Evolutionary conservation across 2,329 filamentous ascomycete species (phyloP).

Genomic region (Xylariaceae sp.): DNA sequence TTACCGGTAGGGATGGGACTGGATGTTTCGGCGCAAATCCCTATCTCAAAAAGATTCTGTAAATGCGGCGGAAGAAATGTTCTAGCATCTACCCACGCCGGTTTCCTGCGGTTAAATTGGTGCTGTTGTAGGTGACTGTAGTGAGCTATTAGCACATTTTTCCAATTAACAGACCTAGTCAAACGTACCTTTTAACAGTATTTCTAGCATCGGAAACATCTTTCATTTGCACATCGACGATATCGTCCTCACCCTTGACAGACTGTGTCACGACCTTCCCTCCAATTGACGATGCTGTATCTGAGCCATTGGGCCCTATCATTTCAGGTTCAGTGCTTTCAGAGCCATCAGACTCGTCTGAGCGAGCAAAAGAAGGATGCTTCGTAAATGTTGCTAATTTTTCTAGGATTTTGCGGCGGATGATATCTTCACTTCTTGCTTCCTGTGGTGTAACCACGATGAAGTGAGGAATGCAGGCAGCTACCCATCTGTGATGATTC

Average conservation of each 20-base stretch:
- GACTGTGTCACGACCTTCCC: slow-evolving; percentile 77
- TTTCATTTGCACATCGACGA: slow-evolving; percentile 89
- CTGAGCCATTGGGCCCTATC: slow-evolving; percentile 66
- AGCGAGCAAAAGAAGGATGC: slow-evolving; percentile 64
- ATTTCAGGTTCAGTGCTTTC: slow-evolving; percentile 71
- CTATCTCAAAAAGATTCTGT: slow-evolving; percentile 78
- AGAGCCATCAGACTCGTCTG: slow-evolving; percentile 52
- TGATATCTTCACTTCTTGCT: slow-evolving; percentile 68
- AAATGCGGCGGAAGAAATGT: slow-evolving; percentile 66
- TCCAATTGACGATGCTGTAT: slow-evolving; percentile 68
- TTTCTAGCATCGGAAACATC: slow-evolving; percentile 55
- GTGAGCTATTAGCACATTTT: slow-evolving; percentile 35
- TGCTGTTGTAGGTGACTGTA: slow-evolving; percentile 39
- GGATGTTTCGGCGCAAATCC: slow-evolving; percentile 64
- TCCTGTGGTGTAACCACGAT: slow-evolving; percentile 79
- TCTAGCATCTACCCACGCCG: slow-evolving; percentile 58
- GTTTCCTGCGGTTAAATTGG: slow-evolving; percentile 56
- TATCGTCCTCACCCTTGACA: slow-evolving; percentile 85
- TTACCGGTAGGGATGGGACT: slow-evolving; percentile 74
- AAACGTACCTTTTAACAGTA: slow-evolving; percentile 38
- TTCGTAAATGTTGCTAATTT: slow-evolving; percentile 80
- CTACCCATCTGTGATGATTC: slow-evolving; percentile 44
- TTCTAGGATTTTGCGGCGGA: slow-evolving; percentile 80
- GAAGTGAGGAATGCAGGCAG: slow-evolving; percentile 62
- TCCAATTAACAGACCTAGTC: slow-evolving; percentile 3